Percentiles rank a stretch among this genome's conserved stretches.
Evolutionary conservation across 129 eudicot species (phyloP).

Genomic region (Chrysanthemum lavandulifolium): DNA sequence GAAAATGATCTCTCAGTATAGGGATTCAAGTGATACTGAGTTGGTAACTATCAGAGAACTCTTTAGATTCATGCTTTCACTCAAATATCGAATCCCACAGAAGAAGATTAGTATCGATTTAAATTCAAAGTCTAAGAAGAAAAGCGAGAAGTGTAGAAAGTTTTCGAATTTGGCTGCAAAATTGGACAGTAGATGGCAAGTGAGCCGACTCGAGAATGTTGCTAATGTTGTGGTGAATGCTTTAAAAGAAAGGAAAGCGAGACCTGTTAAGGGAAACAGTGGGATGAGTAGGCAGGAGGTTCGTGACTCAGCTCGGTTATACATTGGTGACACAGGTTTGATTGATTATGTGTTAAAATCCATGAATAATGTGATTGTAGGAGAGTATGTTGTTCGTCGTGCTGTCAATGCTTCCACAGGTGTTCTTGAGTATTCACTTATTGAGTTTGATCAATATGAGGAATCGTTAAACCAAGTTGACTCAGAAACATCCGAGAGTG

Average conservation of each 20-base stretch:
- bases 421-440: constrained; percentile 62
- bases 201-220: constrained; percentile 60
- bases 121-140: constrained; percentile 35
- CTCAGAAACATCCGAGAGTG: constrained; percentile 17
- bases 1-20: constrained; percentile 46
- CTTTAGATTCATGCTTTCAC: constrained; percentile 62
- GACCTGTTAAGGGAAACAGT: constrained; percentile 7
- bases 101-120: constrained; percentile 4
- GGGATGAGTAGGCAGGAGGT: constrained; percentile 88
- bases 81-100: constrained; percentile 41
- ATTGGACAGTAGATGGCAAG: constrained; percentile 85
- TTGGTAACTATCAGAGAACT: constrained; percentile 63
- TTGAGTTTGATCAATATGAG: constrained; percentile 33
- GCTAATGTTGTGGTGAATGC: constrained; percentile 80
- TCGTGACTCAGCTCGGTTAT: constrained; percentile 71
- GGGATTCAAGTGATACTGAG: constrained; percentile 45
- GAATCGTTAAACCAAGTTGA: constrained; percentile 4
- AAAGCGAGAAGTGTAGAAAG: constrained; percentile 47
- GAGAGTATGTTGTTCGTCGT: constrained; percentile 53
- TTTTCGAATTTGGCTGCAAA: constrained; percentile 66
- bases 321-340: constrained; percentile 86
- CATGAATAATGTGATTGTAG: constrained; percentile 77
- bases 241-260: constrained; percentile 43
- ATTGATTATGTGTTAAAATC: constrained; percentile 80
- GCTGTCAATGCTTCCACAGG: constrained; percentile 53